Evolutionary conservation across 1,284 basidiomycete genomes (phyloP), one percentile per base, ranked within the genome.

Genomic region (Psilocybe mexicana): DNA sequence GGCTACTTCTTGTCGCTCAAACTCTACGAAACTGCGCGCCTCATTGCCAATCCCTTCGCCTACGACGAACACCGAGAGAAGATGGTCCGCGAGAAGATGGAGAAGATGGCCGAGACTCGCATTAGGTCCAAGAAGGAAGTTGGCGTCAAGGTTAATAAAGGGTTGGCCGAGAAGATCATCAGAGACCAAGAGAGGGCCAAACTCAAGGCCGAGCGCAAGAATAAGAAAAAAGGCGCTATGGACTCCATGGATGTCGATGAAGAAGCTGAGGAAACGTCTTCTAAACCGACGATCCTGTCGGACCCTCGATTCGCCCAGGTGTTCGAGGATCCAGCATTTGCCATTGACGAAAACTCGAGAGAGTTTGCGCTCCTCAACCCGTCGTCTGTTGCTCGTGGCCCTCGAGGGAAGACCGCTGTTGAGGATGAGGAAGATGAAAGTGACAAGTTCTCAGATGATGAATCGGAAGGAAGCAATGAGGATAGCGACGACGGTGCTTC

Each of bases 1-100:
- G 97, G 97, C 50, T 98, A 96, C 85, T 99, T 99, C 79, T 76
- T 99, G 65, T 92, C 94, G 8, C 86, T 99, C 73, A 92, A 94
- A 68, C 84, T 98, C 6, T 99, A 99, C 80, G 93, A 97, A 67
- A 91, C 95, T 52, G 97, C 97, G 1, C 88, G 96, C 36, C 84
- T 98, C 66, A 94, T 99, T 65, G 90, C 93, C 61, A 98, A 99
- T 76, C 97, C 97, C 0, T 96, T 94, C 70, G 94, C 90, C 3
- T 98, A 98, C 70, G 88, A 88, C 51, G 97, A 99, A 70, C 90
- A 98, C 72, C 88, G 94, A 63, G 95, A 98, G 71, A 87, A 88
- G 65, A 76, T 93, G 64, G 84, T 99, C 56, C 84, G 87, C 58
- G 89, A 94, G 68, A 94, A 94, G 72, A 85, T 99, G 74, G 94